A percentile compares a stretch with the other conserved stretches of the same genome.
phyloP scores from a whole-genome alignment of 352 stramenopile species.

The Pythium aquatile region DNA sequence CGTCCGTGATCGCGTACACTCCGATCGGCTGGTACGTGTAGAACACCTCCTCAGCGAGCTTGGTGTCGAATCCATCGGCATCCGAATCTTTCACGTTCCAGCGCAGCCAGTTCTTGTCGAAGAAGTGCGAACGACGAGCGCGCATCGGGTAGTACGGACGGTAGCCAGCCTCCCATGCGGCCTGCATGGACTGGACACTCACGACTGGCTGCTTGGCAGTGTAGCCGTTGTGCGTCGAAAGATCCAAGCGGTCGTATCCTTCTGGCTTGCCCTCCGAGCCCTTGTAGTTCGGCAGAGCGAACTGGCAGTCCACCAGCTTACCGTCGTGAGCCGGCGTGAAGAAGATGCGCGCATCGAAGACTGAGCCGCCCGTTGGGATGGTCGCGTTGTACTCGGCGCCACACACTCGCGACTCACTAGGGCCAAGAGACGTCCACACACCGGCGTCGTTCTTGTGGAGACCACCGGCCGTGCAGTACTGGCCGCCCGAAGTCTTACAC shows the following conservation, averaged over 20 bases:
- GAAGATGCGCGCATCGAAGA: constrained; percentile 81
- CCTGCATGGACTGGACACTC: constrained; percentile 67
- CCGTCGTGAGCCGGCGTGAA: constrained; percentile 64
- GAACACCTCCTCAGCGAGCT: constrained; percentile 57
- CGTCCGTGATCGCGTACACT: constrained; percentile 70
- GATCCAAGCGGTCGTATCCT: constrained; percentile 44
- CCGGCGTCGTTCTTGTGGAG: constrained; percentile 43
- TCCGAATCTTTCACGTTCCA: constrained; percentile 44
- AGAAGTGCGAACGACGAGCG: constrained; percentile 86
- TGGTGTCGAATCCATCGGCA: constrained; percentile 43
- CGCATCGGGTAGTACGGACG: constrained; percentile 87
- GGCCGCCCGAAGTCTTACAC: constrained; percentile 62
- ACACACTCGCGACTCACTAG: constrained; percentile 34
- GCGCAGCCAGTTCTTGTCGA: constrained; percentile 86
- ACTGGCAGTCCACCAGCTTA: constrained; percentile 82
- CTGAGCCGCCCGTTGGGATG: constrained; percentile 50
- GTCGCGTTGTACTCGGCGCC: constrained; percentile 40
- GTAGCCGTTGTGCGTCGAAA: constrained; percentile 51
- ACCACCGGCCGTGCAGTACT: constrained; percentile 68
- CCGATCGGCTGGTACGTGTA: constrained; percentile 70
- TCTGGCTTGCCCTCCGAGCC: constrained; percentile 34
- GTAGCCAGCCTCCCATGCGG: constrained; percentile 54
- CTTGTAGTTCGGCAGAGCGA: constrained; percentile 73
- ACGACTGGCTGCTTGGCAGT: constrained; percentile 31
- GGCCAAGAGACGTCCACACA: constrained; percentile 34